Conservation (phyloP, 495 filamentous ascomycete species). For the Geopyxis carbonaria region DNA sequence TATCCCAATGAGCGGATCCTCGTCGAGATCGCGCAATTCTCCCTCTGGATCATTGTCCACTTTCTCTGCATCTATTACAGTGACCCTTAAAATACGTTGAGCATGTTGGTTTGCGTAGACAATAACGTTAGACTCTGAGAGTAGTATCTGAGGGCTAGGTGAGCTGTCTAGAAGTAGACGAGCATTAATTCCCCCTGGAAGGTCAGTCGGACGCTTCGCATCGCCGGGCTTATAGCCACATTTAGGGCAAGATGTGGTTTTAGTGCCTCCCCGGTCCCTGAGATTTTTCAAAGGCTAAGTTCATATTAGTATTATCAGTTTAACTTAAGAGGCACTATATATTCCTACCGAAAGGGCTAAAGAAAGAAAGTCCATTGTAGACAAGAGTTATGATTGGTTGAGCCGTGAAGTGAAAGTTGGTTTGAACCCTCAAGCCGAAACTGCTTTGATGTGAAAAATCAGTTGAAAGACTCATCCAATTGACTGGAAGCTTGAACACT, state of each 20-base stretch:
- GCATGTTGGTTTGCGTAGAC: slow-evolving; percentile 16
- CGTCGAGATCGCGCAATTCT: neutral
- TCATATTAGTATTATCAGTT: too few species aligned
- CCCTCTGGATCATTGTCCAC: neutral
- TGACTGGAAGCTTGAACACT: too few species aligned
- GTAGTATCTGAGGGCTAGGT: slow-evolving; percentile 16
- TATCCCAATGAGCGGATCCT: neutral
- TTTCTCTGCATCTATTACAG: neutral
- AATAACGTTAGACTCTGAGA: slow-evolving; percentile 12
- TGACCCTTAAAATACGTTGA: slow-evolving; percentile 3
- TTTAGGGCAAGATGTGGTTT: slow-evolving; percentile 1
- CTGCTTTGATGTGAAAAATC: too few species aligned
- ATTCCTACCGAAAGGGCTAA: too few species aligned
- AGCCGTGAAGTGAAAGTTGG: too few species aligned
- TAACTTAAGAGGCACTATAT: too few species aligned
- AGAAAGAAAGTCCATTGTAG: too few species aligned
- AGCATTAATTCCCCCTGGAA: slow-evolving; percentile 14
- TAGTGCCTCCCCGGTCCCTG: neutral
- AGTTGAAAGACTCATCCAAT: too few species aligned
- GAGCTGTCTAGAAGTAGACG: slow-evolving; percentile 16
- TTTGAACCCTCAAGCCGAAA: too few species aligned
- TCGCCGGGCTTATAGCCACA: slow-evolving; percentile 3
- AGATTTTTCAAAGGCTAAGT: neutral
- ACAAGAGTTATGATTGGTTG: too few species aligned
- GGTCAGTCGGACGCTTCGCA: neutral